A percentile compares a stretch with the other conserved stretches of the same genome.
Conservation (phyloP, 768 basidiomycete genomes). For the Rubroboletus satanas region DNA sequence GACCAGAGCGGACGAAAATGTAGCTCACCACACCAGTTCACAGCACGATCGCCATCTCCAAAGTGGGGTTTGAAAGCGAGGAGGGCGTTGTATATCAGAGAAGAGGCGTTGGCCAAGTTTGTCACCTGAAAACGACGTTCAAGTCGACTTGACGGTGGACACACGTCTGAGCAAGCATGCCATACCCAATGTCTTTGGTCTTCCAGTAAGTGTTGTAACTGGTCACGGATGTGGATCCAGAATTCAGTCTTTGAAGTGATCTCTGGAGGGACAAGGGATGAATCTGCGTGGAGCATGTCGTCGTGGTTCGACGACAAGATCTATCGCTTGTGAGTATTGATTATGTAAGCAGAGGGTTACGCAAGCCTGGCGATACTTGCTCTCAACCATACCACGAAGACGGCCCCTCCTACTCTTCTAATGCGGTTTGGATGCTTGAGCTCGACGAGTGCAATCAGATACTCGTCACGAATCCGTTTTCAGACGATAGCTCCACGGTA, state of each 20-base stretch:
- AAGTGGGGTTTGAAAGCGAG: slow-evolving; percentile 64
- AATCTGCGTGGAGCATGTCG: slow-evolving; percentile 80
- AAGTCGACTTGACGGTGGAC: neutral
- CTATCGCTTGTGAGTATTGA: neutral
- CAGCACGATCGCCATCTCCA: slow-evolving; percentile 57
- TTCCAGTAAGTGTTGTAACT: slow-evolving; percentile 59
- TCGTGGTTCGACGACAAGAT: neutral
- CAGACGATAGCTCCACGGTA: slow-evolving; percentile 1
- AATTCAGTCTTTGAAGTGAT: slow-evolving; percentile 74
- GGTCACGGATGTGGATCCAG: slow-evolving; percentile 70
- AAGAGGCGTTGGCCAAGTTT: slow-evolving; percentile 82
- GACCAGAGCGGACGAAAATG: neutral
- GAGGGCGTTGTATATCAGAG: slow-evolving; percentile 75
- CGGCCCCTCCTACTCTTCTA: slow-evolving; percentile 4
- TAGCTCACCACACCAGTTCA: slow-evolving; percentile 90
- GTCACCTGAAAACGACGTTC: slow-evolving; percentile 51
- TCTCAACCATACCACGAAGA: slow-evolving; percentile 1
- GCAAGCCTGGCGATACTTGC: neutral
- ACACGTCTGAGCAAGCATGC: neutral
- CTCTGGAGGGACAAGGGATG: slow-evolving; percentile 63
- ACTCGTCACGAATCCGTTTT: slow-evolving; percentile 19
- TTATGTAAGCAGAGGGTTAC: slow-evolving; percentile 10
- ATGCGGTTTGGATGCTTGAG: slow-evolving; percentile 28
- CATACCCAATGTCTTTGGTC: slow-evolving; percentile 77
- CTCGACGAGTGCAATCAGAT: slow-evolving; percentile 22